Conservation (phyloP, 306 rosid species). For the Gleditsia sinensis region DNA sequence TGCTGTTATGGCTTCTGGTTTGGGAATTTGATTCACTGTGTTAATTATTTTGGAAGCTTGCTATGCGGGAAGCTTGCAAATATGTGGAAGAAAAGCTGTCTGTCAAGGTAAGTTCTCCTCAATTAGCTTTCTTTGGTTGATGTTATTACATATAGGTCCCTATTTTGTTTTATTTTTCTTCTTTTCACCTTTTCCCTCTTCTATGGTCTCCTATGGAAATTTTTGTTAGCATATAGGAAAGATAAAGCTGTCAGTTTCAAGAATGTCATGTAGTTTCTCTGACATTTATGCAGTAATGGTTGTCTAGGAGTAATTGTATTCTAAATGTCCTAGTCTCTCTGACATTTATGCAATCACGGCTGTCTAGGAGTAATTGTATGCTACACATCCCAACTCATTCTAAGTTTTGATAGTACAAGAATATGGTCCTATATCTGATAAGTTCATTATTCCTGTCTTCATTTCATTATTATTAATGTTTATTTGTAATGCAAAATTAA, state of each 20-base stretch:
- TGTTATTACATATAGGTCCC: background rate
- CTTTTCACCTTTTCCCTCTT: background rate
- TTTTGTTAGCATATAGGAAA: background rate
- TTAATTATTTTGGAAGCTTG: constrained; percentile 62
- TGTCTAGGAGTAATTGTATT: background rate
- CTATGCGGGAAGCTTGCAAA: constrained; percentile 97
- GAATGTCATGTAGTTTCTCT: background rate
- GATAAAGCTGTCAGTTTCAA: background rate
- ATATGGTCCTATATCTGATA: background rate
- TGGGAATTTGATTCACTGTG: background rate
- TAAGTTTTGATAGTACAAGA: background rate
- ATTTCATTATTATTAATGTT: background rate
- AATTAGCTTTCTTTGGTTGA: background rate
- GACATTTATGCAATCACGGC: background rate
- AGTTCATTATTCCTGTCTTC: background rate
- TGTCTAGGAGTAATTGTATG: background rate
- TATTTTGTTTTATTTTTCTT: background rate
- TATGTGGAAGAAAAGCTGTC: constrained; percentile 81
- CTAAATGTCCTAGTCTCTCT: background rate
- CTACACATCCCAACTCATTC: background rate
- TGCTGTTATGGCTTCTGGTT: background rate
- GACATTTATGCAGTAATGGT: background rate
- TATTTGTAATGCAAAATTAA: background rate
- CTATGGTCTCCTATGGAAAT: background rate
- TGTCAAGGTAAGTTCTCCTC: constrained; percentile 61